Conservation (phyloP, 257 asterid genomes). For the Capsicum chinense region DNA sequence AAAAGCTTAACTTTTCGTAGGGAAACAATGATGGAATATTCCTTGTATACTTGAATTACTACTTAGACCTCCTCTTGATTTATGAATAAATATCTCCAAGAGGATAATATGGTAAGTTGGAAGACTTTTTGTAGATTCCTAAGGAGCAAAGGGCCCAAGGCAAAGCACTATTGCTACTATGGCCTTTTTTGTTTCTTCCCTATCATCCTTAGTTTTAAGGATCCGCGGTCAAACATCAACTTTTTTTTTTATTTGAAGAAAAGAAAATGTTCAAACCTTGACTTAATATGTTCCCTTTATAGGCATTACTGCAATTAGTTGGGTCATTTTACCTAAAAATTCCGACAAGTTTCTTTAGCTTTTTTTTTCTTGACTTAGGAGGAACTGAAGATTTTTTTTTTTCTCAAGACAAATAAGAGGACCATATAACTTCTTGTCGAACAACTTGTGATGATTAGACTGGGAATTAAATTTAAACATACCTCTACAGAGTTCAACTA, state of each 20-base stretch:
- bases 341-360: not conserved
- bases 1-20: not conserved
- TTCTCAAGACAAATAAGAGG: not conserved
- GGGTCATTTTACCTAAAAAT: not conserved
- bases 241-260: not conserved
- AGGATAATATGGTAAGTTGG: not conserved
- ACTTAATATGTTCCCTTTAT: not conserved
- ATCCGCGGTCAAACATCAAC: not conserved
- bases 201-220: not conserved
- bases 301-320: not conserved
- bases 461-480: not conserved
- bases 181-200: not conserved
- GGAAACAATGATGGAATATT: not conserved
- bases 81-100: no score
- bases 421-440: not conserved
- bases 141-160: not conserved
- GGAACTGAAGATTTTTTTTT: not conserved
- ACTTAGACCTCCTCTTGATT: not conserved
- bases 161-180: not conserved
- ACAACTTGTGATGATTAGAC: not conserved
- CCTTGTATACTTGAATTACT: not conserved
- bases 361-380: not conserved
- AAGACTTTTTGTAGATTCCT: not conserved
- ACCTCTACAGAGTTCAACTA: not conserved
- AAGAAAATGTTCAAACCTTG: not conserved